These are phyloP conservation scores for Sarocladiaceae sp. DNA, from an alignment of 2,329 filamentous ascomycete genomes.

Conservation along the genomic window DNA sequence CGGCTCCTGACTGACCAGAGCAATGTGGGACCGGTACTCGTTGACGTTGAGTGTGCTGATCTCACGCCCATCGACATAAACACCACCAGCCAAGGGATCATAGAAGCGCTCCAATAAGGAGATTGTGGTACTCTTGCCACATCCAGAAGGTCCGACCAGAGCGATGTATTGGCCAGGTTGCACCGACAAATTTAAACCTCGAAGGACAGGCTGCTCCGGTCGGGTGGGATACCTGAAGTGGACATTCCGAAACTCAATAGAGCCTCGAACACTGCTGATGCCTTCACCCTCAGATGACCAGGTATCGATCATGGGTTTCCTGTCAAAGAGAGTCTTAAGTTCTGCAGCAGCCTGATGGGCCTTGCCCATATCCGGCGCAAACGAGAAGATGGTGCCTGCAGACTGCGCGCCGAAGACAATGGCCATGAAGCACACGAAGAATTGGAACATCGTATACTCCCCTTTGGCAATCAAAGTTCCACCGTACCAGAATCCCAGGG, in stretches of 20 bases:
- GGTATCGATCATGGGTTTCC: constrained; percentile 74
- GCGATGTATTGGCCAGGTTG: constrained; percentile 64
- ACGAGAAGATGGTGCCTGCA: constrained; percentile 83
- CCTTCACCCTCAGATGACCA: constrained; percentile 67
- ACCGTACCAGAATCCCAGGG: constrained; percentile 91
- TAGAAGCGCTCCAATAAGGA: constrained; percentile 92
- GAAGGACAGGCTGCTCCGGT: constrained; percentile 48
- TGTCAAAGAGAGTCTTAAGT: constrained; percentile 76
- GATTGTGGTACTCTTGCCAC: constrained; percentile 92
- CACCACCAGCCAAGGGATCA: constrained; percentile 74
- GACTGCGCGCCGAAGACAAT: constrained; percentile 92
- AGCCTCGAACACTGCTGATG: constrained; percentile 59
- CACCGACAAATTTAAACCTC: constrained; percentile 45
- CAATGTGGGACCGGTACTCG: constrained; percentile 77
- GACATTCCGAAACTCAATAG: constrained; percentile 85
- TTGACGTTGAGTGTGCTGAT: constrained; percentile 79
- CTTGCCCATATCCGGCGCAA: constrained; percentile 90
- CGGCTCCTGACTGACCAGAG: constrained; percentile 90
- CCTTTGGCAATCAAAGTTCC: constrained; percentile 66
- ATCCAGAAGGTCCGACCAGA: constrained; percentile 89
- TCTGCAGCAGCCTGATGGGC: constrained; percentile 78
- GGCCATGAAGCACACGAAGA: constrained; percentile 86
- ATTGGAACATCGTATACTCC: constrained; percentile 78
- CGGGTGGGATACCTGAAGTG: constrained; percentile 93
- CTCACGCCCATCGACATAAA: constrained; percentile 80